Evolutionary conservation across 768 basidiomycete genomes (phyloP).

Genomic region (Rhizopogon roseolus): DNA sequence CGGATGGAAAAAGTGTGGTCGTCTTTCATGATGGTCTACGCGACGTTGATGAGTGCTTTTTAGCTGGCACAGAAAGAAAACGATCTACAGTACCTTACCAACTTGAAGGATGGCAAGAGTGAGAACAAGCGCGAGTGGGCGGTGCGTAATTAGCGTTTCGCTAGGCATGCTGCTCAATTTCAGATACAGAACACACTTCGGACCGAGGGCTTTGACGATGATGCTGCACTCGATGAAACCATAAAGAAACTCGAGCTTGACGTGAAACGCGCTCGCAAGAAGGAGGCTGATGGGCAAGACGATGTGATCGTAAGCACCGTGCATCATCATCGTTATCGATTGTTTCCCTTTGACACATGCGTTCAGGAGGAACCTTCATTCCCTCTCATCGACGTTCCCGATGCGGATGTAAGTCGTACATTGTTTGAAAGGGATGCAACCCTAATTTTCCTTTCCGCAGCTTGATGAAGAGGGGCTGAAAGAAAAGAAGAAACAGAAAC

Average conservation of each 20-base stretch:
- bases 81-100: constrained; percentile 61
- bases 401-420: constrained; percentile 64
- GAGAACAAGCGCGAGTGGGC: constrained; percentile 73
- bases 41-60: not conserved
- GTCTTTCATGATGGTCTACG: not conserved
- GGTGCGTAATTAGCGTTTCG: constrained; percentile 31
- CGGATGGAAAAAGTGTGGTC: constrained; percentile 73
- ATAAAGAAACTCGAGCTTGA: constrained; percentile 85
- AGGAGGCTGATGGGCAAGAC: constrained; percentile 72
- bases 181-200: constrained; percentile 48
- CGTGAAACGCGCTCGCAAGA: constrained; percentile 74
- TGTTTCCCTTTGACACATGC: not conserved
- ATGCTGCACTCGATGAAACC: constrained; percentile 70
- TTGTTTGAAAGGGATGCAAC: not conserved
- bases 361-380: constrained; percentile 77
- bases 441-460: constrained; percentile 27
- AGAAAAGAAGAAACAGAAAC: constrained; percentile 90
- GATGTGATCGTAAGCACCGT: constrained; percentile 42
- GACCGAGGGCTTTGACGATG: constrained; percentile 71
- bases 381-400: constrained; percentile 88
- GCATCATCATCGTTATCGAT: not conserved
- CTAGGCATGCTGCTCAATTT: not conserved
- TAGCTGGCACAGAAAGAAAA: constrained; percentile 74
- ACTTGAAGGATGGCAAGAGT: constrained; percentile 57
- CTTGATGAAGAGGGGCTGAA: constrained; percentile 88